These are phyloP conservation scores for Amphirosellinia nigrospora DNA, from an alignment of 495 filamentous ascomycete genomes.

Conservation along the genomic window DNA sequence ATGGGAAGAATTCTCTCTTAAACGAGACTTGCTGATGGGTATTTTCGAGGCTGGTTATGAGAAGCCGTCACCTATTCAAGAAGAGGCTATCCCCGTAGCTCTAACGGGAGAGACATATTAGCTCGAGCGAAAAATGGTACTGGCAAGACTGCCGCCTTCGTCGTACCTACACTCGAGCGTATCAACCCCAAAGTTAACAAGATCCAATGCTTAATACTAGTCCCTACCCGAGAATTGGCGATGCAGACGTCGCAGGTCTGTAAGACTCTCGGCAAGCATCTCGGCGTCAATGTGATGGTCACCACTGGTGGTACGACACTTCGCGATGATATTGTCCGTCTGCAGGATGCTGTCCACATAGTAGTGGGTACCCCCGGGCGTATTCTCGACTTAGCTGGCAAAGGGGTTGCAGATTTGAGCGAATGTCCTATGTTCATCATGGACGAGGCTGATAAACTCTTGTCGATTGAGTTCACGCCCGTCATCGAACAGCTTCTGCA, in stretches of 20 bases:
- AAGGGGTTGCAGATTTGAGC: conserved; percentile 93
- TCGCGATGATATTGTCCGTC: conserved; percentile 94
- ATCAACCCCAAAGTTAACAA: conserved; percentile 96
- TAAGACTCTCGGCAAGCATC: conserved; percentile 95
- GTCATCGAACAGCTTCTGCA: conserved; percentile 93
- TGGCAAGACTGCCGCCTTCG: conserved; percentile 96
- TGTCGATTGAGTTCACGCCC: conserved; percentile 94
- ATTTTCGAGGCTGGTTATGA: conserved; percentile 99
- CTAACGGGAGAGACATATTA: conserved; percentile 94
- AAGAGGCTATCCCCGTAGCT: conserved; percentile 97
- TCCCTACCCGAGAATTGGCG: conserved; percentile 96
- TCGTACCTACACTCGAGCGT: conserved; percentile 92
- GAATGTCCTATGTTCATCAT: conserved; percentile 98
- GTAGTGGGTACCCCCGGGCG: conserved; percentile 96
- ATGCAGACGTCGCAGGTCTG: conserved; percentile 98
- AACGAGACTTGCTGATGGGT: conserved; percentile 94
- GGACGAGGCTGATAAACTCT: conserved; percentile 98
- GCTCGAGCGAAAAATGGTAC: conserved; percentile 98
- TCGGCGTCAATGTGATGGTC: conserved; percentile 98
- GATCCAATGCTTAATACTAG: conserved; percentile 93
- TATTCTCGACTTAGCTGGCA: conserved; percentile 93
- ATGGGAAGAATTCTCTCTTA: conserved; percentile 95
- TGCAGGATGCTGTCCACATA: conserved; percentile 94
- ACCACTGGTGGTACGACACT: conserved; percentile 94
- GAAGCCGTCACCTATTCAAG: conserved; percentile 98